Conservation (phyloP, 345 rosid species). For the Acer yangbiense region DNA sequence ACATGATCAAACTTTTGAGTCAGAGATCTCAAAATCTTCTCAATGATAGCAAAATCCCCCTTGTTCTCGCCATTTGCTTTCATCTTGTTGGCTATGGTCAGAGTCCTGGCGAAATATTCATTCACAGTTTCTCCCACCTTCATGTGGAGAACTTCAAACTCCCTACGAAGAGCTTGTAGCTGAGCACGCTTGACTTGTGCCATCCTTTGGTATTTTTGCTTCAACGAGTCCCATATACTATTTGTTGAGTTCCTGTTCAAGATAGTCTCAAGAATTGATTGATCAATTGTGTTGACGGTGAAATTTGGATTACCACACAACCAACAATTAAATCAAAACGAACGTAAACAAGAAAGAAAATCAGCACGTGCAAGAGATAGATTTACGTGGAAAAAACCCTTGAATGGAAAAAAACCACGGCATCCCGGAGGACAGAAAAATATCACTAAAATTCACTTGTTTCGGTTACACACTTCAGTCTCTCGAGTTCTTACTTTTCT, state of each 20-base stretch:
- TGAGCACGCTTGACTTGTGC: neutral
- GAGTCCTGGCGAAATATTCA: conserved; percentile 12
- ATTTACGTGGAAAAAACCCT: too few species aligned
- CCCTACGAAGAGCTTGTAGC: neutral
- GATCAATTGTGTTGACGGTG: too few species aligned
- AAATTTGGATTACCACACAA: too few species aligned
- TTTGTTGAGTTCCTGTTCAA: neutral
- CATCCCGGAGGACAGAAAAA: too few species aligned
- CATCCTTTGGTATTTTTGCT: conserved; percentile 1
- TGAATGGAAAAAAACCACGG: too few species aligned
- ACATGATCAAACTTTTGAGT: neutral
- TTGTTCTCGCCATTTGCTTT: neutral
- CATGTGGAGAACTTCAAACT: conserved; percentile 6
- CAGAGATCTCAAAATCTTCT: neutral
- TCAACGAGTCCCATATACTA: conserved; percentile 11
- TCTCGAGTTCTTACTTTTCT: too few species aligned
- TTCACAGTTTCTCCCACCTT: conserved; percentile 5
- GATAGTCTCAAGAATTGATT: conserved; percentile 7
- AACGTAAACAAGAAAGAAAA: too few species aligned
- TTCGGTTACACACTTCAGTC: too few species aligned
- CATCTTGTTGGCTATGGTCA: conserved; percentile 11
- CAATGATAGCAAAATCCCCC: neutral
- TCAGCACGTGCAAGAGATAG: too few species aligned
- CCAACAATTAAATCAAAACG: too few species aligned
- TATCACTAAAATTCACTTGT: too few species aligned